phyloP scores from a whole-genome alignment of 78 protist species.

The Monosiga brevicollis region DNA sequence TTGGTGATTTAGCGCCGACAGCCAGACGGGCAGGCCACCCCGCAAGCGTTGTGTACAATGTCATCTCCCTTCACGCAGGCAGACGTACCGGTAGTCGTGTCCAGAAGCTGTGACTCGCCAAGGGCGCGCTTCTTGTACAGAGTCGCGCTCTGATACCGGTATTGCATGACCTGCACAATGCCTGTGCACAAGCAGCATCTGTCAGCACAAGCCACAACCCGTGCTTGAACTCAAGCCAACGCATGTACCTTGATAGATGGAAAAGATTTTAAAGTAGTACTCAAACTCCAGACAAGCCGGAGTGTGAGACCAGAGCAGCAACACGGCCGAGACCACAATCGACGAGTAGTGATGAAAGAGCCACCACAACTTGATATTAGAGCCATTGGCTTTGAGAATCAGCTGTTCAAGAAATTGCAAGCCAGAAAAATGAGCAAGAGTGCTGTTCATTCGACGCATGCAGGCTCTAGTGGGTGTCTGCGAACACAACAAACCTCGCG shows the following conservation, averaged over 20 bases:
- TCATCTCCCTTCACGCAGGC: background rate
- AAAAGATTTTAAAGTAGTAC: background rate
- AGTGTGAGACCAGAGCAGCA: slow-evolving; percentile 3
- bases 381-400: slow-evolving; percentile 5
- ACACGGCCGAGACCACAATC: background rate
- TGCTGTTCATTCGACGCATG: too few relatives aligned
- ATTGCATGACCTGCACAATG: slow-evolving; percentile 14
- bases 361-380: slow-evolving; percentile 8
- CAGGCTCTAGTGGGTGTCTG: too few relatives aligned
- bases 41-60: too few relatives aligned
- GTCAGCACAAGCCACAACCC: background rate
- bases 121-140: background rate
- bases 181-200: background rate
- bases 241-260: background rate
- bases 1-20: too few relatives aligned
- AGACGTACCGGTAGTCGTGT: background rate
- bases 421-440: too few relatives aligned
- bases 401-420: background rate
- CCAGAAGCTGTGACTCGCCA: background rate
- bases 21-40: too few relatives aligned
- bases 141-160: slow-evolving; percentile 3
- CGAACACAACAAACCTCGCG: too few relatives aligned
- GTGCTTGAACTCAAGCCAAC: background rate
- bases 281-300: background rate
- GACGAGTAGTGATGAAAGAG: slow-evolving; percentile 9